Percentiles rank a stretch among this genome's conserved stretches.
These are phyloP conservation scores for Nicotiana attenuata DNA, from an alignment of 257 asterid genomes.

Conservation along the genomic window DNA sequence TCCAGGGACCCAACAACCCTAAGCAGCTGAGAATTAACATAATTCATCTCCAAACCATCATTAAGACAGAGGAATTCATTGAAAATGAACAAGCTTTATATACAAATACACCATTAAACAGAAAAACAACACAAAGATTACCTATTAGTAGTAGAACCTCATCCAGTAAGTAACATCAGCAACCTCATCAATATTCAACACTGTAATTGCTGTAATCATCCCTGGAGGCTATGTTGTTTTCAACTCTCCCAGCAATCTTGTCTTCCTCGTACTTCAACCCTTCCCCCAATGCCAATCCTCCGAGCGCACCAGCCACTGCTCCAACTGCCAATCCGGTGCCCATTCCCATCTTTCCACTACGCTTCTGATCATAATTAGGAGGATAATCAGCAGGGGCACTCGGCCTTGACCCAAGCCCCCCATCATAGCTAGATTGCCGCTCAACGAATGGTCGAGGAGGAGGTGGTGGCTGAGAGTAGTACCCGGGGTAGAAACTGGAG, in stretches of 20 bases:
- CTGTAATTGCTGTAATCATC: conserved; percentile 54
- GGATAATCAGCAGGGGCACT: conserved; percentile 83
- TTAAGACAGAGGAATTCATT: background rate
- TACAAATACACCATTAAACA: background rate
- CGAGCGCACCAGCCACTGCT: conserved; percentile 58
- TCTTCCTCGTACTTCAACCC: conserved; percentile 59
- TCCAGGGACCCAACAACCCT: background rate
- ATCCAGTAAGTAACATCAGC: background rate
- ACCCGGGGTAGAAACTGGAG: conserved; percentile 51
- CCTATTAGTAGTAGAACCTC: background rate
- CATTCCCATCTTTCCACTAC: conserved; percentile 44
- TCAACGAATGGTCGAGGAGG: conserved; percentile 49
- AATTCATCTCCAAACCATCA: background rate
- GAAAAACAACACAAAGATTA: background rate
- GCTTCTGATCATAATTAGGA: conserved; percentile 52
- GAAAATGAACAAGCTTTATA: background rate
- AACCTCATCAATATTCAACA: conserved; percentile 42
- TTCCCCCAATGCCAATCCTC: conserved; percentile 72
- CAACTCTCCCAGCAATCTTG: conserved; percentile 46
- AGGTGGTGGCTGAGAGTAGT: conserved; percentile 44
- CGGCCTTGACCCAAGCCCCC: conserved; percentile 65
- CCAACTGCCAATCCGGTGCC: conserved; percentile 67
- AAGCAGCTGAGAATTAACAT: background rate
- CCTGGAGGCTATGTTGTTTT: conserved; percentile 40
- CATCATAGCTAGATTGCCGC: conserved; percentile 45